Conservation (phyloP, 2,329 filamentous ascomycete genomes). For the Orbilia ellipsospora region DNA sequence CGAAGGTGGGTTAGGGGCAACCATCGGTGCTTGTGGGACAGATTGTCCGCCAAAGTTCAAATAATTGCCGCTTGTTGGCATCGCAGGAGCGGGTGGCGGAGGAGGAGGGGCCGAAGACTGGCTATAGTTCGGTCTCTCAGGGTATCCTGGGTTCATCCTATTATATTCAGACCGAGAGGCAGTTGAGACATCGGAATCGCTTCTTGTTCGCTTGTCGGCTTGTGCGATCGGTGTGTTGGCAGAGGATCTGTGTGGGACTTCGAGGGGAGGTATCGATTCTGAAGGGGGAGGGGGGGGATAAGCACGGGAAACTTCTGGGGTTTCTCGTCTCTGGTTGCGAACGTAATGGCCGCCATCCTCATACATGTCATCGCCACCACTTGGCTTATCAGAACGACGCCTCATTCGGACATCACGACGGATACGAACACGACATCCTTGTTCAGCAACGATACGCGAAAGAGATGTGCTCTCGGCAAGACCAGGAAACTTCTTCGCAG, state of each 20-base stretch:
- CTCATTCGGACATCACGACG: constrained; percentile 93
- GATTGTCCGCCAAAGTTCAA: constrained; percentile 53
- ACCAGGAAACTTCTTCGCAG: constrained; percentile 98
- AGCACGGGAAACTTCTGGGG: constrained; percentile 40
- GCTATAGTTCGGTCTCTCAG: constrained; percentile 39
- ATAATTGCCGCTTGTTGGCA: constrained; percentile 39
- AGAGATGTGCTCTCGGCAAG: constrained; percentile 87
- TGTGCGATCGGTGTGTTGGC: constrained; percentile 55
- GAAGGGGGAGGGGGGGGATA: constrained; percentile 41
- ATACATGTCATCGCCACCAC: constrained; percentile 68
- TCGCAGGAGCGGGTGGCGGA: constrained; percentile 32
- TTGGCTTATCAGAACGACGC: constrained; percentile 77
- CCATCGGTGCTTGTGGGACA: constrained; percentile 49
- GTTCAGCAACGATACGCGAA: constrained; percentile 91
- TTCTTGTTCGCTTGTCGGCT: constrained; percentile 57
- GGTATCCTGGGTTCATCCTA: constrained; percentile 44
- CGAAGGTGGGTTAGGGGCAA: constrained; percentile 48
- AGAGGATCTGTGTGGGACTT: constrained; percentile 57
- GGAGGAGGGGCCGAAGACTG: constrained; percentile 40
- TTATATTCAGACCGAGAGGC: constrained; percentile 54
- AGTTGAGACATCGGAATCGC: constrained; percentile 58
- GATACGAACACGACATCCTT: constrained; percentile 95
- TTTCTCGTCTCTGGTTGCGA: constrained; percentile 50
- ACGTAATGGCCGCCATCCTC: constrained; percentile 68
- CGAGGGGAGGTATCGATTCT: constrained; percentile 55